A percentile compares a stretch with the other conserved stretches of the same genome.
phyloP scores from a whole-genome alignment of 1,139 yeast genomes.

The Scheffersomyces illinoinensis region DNA sequence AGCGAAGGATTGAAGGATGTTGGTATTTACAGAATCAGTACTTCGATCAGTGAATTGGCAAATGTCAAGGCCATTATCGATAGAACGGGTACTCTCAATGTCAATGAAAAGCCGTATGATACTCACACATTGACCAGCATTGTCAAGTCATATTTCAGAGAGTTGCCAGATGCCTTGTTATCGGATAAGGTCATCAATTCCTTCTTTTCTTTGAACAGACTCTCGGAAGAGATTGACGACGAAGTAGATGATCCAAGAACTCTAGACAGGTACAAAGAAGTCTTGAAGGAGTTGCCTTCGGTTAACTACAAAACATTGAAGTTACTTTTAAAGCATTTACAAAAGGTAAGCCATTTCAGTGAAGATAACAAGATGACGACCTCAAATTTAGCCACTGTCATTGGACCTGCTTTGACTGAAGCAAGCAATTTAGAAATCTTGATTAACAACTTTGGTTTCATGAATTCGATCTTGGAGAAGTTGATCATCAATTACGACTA shows the following conservation, averaged over 20 bases:
- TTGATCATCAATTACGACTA: slow-evolving; percentile 43
- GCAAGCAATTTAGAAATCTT: slow-evolving; percentile 54
- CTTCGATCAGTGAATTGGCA: slow-evolving; percentile 78
- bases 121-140: slow-evolving; percentile 89
- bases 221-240: slow-evolving; percentile 24
- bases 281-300: slow-evolving; percentile 57
- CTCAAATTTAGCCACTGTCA: slow-evolving; percentile 77
- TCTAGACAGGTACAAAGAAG: slow-evolving; percentile 41
- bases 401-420: slow-evolving; percentile 62
- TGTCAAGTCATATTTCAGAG: slow-evolving; percentile 82
- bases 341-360: slow-evolving; percentile 57
- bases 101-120: slow-evolving; percentile 72
- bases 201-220: slow-evolving; percentile 43
- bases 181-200: slow-evolving; percentile 53
- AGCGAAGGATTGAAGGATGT: slow-evolving; percentile 83
- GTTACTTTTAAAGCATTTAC: slow-evolving; percentile 68
- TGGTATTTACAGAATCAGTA: slow-evolving; percentile 90
- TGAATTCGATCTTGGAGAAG: slow-evolving; percentile 55
- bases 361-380: slow-evolving; percentile 77
- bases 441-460: slow-evolving; percentile 54
- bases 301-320: slow-evolving; percentile 69
- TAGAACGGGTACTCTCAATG: slow-evolving; percentile 56
- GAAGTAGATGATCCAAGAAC: slow-evolving; percentile 15
- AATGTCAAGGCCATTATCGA: slow-evolving; percentile 75
- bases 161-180: slow-evolving; percentile 83